phyloP scores from a whole-genome alignment of 345 rosid species.

The Eucalyptus cloeziana region DNA sequence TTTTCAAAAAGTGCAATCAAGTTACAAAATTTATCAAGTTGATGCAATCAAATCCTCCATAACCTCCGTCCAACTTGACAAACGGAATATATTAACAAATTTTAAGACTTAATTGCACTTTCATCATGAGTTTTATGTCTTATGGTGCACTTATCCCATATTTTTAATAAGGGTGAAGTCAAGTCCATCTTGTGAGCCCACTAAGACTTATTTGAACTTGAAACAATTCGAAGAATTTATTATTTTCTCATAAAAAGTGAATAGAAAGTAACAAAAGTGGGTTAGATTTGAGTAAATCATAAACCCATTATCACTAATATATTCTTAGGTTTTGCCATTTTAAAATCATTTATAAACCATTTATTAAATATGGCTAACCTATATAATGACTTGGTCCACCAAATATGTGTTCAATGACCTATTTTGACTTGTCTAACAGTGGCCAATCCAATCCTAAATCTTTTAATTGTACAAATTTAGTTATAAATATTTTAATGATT shows the following conservation, averaged over 20 bases:
- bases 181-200: neutral
- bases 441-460: no score
- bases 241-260: neutral
- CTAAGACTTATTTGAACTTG: neutral
- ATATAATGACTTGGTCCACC: neutral
- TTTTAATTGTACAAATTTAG: no score
- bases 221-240: neutral
- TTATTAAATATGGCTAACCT: no score
- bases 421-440: no score
- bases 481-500: no score
- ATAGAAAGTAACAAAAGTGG: neutral
- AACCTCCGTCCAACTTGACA: neutral
- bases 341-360: no score
- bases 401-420: no score
- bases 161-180: neutral
- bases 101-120: accelerated
- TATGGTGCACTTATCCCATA: neutral
- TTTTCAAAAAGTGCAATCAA: neutral
- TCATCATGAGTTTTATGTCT: neutral
- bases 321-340: neutral
- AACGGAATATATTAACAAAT: accelerated
- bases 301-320: neutral
- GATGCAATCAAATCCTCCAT: no score
- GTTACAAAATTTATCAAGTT: no score
- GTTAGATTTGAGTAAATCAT: neutral